Conservation (phyloP, 495 filamentous ascomycete genomes). For the Amorphotheca resinae region DNA sequence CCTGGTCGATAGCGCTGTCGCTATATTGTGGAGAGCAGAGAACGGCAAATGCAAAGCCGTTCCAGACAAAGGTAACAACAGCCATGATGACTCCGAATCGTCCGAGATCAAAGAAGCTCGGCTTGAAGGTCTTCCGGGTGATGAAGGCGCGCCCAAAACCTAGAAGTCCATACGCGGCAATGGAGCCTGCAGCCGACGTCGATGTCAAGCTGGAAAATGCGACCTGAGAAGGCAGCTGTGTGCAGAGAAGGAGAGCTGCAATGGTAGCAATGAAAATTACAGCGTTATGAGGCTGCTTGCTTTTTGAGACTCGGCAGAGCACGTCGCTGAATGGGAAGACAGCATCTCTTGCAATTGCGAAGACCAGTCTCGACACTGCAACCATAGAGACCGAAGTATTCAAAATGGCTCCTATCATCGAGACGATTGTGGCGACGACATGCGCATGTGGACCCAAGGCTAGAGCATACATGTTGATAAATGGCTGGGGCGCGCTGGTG, state of each 20-base stretch:
- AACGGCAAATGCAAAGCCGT: conserved; percentile 26
- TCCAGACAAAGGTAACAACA: conserved; percentile 28
- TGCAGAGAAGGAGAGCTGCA: conserved; percentile 26
- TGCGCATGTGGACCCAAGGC: conserved; percentile 26
- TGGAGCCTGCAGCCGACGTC: conserved; percentile 26
- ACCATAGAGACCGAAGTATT: conserved; percentile 30
- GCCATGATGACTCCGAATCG: conserved; percentile 23
- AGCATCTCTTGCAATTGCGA: conserved; percentile 28
- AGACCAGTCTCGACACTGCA: conserved; percentile 28
- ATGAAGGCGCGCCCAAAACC: conserved; percentile 25
- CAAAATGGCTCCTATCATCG: conserved; percentile 24
- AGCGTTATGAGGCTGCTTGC: conserved; percentile 28
- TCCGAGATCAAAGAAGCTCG: conserved; percentile 23
- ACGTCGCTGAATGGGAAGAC: conserved; percentile 27
- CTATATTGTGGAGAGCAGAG: conserved; percentile 27
- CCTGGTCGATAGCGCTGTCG: conserved; percentile 18
- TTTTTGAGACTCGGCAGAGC: conserved; percentile 25
- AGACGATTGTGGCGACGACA: conserved; percentile 27
- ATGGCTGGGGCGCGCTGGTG: conserved; percentile 26
- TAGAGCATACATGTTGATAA: conserved; percentile 28
- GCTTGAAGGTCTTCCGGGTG: conserved; percentile 13
- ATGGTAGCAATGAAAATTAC: conserved; percentile 26
- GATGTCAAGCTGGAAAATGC: conserved; percentile 26
- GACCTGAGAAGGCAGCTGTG: conserved; percentile 26
- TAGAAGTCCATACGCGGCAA: conserved; percentile 27